These are phyloP conservation scores for Stagonosporopsis tanaceti DNA, from an alignment of 2,329 filamentous ascomycete genomes.

Conservation along the genomic window DNA sequence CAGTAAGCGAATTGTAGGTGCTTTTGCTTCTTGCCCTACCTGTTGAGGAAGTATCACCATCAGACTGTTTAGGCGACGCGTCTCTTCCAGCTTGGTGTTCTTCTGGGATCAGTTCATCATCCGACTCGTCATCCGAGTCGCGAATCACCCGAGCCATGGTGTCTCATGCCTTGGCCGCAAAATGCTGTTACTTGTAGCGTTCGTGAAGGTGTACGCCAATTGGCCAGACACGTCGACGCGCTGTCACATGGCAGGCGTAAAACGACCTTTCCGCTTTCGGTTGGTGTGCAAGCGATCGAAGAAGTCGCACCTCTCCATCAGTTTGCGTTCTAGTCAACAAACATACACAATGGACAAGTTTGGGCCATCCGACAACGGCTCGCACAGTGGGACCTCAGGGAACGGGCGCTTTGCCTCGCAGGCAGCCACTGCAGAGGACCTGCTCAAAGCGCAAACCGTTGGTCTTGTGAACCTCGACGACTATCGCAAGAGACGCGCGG, in stretches of 20 bases:
- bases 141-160: conserved; percentile 42
- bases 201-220: conserved; percentile 4
- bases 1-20: not conserved
- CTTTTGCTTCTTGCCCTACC: not conserved
- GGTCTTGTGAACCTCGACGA: conserved; percentile 91
- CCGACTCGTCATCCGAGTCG: conserved; percentile 49
- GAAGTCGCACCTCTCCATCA: not conserved
- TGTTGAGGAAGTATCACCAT: conserved; percentile 16
- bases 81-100: conserved; percentile 21
- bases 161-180: conserved; percentile 4
- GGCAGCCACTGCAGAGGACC: conserved; percentile 78
- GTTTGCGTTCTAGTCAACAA: not conserved
- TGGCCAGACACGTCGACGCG: conserved; percentile 30
- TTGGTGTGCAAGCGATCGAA: conserved; percentile 1
- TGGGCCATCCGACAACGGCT: conserved; percentile 23
- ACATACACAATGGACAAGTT: conserved; percentile 40
- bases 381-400: conserved; percentile 38
- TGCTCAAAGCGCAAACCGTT: conserved; percentile 85
- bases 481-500: conserved; percentile 93
- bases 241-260: conserved; percentile 30
- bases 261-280: conserved; percentile 17
- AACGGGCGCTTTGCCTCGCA: conserved; percentile 75
- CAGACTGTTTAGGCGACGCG: conserved; percentile 26
- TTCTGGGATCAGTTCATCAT: conserved; percentile 39
- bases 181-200: not conserved